Percentiles rank a stretch among this genome's conserved stretches.
Conservation (phyloP, 352 stramenopile genomes). For the Phytophthora fragariae region DNA sequence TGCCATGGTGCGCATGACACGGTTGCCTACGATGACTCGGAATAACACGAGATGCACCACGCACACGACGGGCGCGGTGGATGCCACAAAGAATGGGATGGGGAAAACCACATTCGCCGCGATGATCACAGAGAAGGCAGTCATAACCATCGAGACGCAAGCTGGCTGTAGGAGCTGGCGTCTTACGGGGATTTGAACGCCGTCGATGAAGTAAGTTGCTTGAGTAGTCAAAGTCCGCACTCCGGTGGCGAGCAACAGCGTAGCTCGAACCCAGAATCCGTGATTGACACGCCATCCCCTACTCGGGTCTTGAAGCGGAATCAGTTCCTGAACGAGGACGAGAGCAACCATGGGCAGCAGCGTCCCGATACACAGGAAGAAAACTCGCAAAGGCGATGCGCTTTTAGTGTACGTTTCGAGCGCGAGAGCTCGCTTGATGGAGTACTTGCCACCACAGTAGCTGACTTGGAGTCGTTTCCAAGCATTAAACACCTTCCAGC, state of each 20-base stretch:
- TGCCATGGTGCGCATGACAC: not conserved
- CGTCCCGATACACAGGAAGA: slow-evolving; percentile 12
- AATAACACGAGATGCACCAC: not conserved
- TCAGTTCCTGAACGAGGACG: slow-evolving; percentile 8
- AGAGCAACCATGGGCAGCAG: slow-evolving; percentile 4
- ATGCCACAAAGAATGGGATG: slow-evolving; percentile 12
- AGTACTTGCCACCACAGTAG: slow-evolving; percentile 21
- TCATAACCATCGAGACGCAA: not conserved
- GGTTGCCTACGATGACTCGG: not conserved
- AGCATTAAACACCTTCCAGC: not conserved
- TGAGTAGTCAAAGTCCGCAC: slow-evolving; percentile 3
- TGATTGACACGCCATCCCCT: slow-evolving; percentile 16
- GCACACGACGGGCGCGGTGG: not conserved
- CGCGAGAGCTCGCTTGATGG: slow-evolving; percentile 12
- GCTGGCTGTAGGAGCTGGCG: not conserved
- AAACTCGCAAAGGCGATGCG: not conserved
- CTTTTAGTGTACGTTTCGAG: slow-evolving; percentile 10
- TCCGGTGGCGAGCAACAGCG: slow-evolving; percentile 3
- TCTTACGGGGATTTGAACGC: slow-evolving; percentile 1
- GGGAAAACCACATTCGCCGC: slow-evolving; percentile 9
- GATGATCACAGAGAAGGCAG: slow-evolving; percentile 1
- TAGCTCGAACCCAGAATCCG: slow-evolving; percentile 23
- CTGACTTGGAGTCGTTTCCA: slow-evolving; percentile 19
- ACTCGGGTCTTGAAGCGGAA: slow-evolving; percentile 20
- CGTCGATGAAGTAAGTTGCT: slow-evolving; percentile 15